phyloP scores from a whole-genome alignment of 2,329 filamentous ascomycete species.

The Cladosporium sp. region DNA sequence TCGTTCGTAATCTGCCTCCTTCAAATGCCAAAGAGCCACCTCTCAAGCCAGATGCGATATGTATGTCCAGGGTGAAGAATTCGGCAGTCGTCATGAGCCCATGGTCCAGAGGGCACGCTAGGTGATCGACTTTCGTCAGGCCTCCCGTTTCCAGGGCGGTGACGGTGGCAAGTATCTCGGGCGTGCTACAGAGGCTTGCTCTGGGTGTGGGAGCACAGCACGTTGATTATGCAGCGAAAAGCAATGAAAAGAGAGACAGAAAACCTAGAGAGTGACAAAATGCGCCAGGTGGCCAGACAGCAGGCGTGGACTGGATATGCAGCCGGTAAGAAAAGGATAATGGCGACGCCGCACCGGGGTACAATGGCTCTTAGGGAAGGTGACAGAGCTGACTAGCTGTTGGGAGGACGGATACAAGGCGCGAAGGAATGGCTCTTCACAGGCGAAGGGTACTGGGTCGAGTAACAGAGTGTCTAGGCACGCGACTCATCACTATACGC shows the following conservation, averaged over 20 bases:
- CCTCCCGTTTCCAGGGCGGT: not conserved
- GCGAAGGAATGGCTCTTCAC: slow-evolving; percentile 12
- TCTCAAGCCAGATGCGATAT: not conserved
- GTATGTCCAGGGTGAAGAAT: not conserved
- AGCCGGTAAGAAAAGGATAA: not conserved
- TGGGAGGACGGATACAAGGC: slow-evolving; percentile 2
- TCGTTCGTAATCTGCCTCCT: not conserved
- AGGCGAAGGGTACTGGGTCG: slow-evolving; percentile 6
- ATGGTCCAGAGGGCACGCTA: not conserved
- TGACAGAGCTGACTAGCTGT: slow-evolving; percentile 3
- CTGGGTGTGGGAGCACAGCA: slow-evolving; percentile 8
- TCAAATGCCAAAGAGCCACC: not conserved
- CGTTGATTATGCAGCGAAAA: slow-evolving; percentile 2
- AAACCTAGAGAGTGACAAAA: slow-evolving; percentile 4
- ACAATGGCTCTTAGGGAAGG: slow-evolving; percentile 10
- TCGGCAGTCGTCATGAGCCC: not conserved
- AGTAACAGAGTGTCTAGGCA: slow-evolving; percentile 8
- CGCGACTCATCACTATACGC: slow-evolving; percentile 1
- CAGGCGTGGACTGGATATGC: slow-evolving; percentile 7
- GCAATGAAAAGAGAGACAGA: not conserved
- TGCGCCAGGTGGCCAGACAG: slow-evolving; percentile 5
- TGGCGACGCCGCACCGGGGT: slow-evolving; percentile 9
- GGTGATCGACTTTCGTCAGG: slow-evolving; percentile 1
- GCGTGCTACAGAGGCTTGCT: slow-evolving; percentile 3
- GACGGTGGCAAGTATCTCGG: not conserved